Evolutionary conservation across 2,329 filamentous ascomycete genomes (phyloP).

Genomic region (Kalmusia sp.): DNA sequence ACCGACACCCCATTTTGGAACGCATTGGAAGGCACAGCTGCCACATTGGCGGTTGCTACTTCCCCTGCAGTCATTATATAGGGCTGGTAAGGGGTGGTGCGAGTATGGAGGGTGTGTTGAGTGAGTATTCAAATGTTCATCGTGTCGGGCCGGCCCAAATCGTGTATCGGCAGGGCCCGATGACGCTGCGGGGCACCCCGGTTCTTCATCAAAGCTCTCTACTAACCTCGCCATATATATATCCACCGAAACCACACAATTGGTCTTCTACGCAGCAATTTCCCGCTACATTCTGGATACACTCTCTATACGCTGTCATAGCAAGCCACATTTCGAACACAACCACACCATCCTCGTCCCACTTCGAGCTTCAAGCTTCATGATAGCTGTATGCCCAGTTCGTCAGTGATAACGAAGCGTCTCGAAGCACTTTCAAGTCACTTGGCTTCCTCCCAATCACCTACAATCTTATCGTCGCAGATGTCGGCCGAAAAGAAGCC

Average conservation of each 20-base stretch:
- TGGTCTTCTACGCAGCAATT: too few relatives aligned
- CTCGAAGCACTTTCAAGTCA: constrained; percentile 29
- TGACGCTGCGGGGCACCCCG: constrained; percentile 2
- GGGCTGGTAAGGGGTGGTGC: not conserved
- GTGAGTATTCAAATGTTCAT: not conserved
- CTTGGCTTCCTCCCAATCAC: constrained; percentile 14
- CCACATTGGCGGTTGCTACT: not conserved
- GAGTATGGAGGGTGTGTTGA: not conserved
- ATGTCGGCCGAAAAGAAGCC: constrained; percentile 38
- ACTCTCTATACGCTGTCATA: not conserved
- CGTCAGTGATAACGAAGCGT: constrained; percentile 22
- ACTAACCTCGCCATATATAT: not conserved
- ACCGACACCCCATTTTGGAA: constrained; percentile 65
- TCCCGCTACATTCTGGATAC: not conserved
- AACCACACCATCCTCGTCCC: not conserved
- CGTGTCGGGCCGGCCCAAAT: not conserved
- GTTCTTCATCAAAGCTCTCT: not conserved
- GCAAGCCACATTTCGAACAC: not conserved
- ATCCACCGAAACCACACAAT: too few relatives aligned
- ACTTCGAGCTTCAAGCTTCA: not conserved
- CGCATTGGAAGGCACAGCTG: not conserved
- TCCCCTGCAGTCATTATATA: constrained; percentile 6
- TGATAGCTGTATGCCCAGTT: constrained; percentile 21
- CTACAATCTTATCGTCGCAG: too few relatives aligned
- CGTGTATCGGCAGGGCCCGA: constrained; percentile 6